A percentile compares a stretch with the other conserved stretches of the same genome.
phyloP scores from a whole-genome alignment of 805 yeast genomes.

The Wilhelminamyces savonicus region DNA sequence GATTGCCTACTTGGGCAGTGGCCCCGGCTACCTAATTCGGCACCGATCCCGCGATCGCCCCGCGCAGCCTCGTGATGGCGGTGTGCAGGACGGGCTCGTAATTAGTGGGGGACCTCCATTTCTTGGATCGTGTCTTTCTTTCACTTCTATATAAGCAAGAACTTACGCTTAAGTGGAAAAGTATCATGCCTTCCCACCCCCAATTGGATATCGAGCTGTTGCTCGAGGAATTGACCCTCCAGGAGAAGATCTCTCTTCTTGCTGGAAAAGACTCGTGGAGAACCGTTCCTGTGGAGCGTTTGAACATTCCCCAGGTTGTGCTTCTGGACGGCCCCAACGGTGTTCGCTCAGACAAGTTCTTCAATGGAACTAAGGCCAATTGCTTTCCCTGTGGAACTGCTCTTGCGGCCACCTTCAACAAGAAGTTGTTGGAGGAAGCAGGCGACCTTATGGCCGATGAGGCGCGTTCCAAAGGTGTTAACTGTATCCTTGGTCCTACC shows the following conservation, averaged over 20 bases:
- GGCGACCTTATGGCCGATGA: constrained; percentile 51
- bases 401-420: constrained; percentile 51
- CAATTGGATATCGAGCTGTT: constrained; percentile 26
- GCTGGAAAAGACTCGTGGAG: constrained; percentile 21
- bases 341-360: constrained; percentile 51
- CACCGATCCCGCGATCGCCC: no score
- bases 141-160: no score
- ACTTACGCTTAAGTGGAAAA: no score
- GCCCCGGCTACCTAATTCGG: no score
- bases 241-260: constrained; percentile 29
- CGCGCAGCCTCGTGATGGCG: no score
- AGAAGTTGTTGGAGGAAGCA: constrained; percentile 40
- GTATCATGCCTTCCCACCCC: no score
- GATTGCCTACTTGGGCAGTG: no score
- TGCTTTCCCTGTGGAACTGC: constrained; percentile 60
- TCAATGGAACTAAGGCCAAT: constrained; percentile 47
- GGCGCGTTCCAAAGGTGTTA: constrained; percentile 48
- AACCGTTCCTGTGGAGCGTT: constrained; percentile 5
- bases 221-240: constrained; percentile 23
- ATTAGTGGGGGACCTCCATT: no score
- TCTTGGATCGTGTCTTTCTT: no score
- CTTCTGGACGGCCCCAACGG: constrained; percentile 59
- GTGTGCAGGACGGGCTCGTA: no score
- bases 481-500: constrained; percentile 39
- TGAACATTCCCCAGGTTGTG: constrained; percentile 5